Evolutionary conservation across 179 eudicot species (phyloP).

Genomic region (Dionaea muscipula): DNA sequence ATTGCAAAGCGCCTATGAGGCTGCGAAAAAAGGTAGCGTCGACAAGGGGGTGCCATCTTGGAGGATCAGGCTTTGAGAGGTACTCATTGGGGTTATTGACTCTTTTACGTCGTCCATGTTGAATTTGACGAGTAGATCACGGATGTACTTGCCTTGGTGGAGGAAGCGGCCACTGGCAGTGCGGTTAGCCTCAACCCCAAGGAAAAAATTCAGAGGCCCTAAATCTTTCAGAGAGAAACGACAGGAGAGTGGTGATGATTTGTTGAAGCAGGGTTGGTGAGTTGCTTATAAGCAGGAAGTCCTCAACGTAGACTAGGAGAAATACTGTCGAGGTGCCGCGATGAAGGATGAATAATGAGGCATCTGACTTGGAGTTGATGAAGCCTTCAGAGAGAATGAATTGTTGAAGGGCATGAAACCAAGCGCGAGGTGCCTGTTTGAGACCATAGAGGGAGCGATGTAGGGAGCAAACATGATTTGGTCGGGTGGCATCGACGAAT

Average conservation of each 20-base stretch:
- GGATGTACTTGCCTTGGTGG: neutral
- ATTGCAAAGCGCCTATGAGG: neutral
- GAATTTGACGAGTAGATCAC: neutral
- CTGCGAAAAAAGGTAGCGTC: neutral
- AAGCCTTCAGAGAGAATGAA: too few species aligned
- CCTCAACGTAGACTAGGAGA: too few species aligned
- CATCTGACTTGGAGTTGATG: too few species aligned
- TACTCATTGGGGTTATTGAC: too few species aligned
- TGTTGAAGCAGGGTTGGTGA: too few species aligned
- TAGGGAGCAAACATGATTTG: neutral
- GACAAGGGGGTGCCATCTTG: neutral
- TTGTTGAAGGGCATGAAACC: neutral
- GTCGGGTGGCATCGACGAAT: neutral
- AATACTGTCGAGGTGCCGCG: neutral
- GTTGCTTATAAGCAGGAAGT: too few species aligned
- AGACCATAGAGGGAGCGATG: neutral
- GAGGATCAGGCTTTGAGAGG: neutral
- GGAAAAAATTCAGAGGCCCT: neutral
- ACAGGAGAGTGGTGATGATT: too few species aligned
- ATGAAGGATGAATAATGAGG: neutral
- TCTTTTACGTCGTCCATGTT: too few species aligned
- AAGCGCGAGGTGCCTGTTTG: neutral
- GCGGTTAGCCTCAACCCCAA: neutral
- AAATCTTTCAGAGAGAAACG: slow-evolving; percentile 4
- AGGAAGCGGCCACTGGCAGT: neutral